phyloP scores from a whole-genome alignment of 164 flowering plant genomes.

The Aristolochia fimbriata region DNA sequence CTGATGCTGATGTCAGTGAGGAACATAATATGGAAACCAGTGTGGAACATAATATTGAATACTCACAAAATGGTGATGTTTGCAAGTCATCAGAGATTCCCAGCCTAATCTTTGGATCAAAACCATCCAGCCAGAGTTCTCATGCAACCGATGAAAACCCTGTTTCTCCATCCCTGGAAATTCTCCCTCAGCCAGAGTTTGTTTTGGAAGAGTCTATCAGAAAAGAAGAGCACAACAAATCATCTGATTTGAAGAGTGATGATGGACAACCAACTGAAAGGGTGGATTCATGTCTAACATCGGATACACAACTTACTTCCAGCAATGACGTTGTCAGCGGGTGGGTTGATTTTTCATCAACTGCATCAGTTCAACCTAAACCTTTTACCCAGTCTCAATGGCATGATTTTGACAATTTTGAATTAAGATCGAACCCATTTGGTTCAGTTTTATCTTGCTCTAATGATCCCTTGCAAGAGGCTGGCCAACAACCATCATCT shows the following conservation, averaged over 20 bases:
- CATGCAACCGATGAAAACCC: constrained; percentile 1
- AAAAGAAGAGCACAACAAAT: constrained; percentile 5
- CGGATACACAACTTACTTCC: not conserved
- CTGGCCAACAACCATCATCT: not conserved
- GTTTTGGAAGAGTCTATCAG: constrained; percentile 3
- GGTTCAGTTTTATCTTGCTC: not conserved
- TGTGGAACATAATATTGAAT: not conserved
- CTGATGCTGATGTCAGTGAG: too few species aligned
- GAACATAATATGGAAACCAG: not conserved
- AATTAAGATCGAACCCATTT: constrained; percentile 9
- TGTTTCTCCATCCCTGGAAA: constrained; percentile 3
- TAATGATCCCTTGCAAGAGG: not conserved
- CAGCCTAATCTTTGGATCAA: constrained; percentile 6
- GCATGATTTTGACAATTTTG: constrained; percentile 13
- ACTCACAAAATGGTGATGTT: not conserved
- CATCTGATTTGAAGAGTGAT: constrained; percentile 6
- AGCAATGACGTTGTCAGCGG: not conserved
- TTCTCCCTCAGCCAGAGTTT: not conserved
- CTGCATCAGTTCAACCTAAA: not conserved
- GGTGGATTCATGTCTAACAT: constrained; percentile 1
- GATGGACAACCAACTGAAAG: constrained; percentile 2
- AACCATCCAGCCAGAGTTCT: constrained; percentile 3
- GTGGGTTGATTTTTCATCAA: not conserved
- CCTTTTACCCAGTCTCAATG: constrained; percentile 2
- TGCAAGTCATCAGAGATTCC: not conserved